Percentiles rank a stretch among this genome's conserved stretches.
These are phyloP conservation scores for Waitea zeae DNA, from an alignment of 1,284 basidiomycete genomes.

Conservation along the genomic window DNA sequence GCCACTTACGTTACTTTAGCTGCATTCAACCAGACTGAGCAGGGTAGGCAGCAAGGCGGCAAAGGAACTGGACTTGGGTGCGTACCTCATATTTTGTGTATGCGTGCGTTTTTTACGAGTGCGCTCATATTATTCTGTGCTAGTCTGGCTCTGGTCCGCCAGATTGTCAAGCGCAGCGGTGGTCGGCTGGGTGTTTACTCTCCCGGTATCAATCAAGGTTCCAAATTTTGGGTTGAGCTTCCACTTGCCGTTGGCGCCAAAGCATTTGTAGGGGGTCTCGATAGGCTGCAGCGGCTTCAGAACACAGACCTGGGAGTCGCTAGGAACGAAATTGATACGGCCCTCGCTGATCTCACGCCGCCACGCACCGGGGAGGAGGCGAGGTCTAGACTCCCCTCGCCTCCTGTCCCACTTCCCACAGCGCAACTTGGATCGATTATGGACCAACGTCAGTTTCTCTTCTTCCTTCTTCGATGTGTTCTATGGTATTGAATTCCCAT, in stretches of 20 bases:
- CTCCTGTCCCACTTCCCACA: too few species aligned
- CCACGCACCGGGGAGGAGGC: too few species aligned
- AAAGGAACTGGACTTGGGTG: not conserved
- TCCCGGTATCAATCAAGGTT: constrained; percentile 35
- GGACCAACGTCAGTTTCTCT: too few species aligned
- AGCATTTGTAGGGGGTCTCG: not conserved
- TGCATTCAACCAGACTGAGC: constrained; percentile 65
- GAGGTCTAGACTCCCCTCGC: too few species aligned
- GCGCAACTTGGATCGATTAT: too few species aligned
- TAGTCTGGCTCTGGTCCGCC: constrained; percentile 75
- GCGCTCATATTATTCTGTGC: too few species aligned
- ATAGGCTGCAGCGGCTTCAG: not conserved
- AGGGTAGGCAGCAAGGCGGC: constrained; percentile 50
- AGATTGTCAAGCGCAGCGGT: constrained; percentile 74
- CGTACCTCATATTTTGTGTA: too few species aligned
- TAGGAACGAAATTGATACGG: not conserved
- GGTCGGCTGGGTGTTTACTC: constrained; percentile 62
- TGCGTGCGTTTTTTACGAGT: too few species aligned
- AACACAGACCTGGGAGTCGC: not conserved
- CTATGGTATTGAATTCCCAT: too few species aligned
- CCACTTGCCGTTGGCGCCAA: constrained; percentile 9
- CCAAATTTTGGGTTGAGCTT: constrained; percentile 70
- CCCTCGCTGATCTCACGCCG: not conserved
- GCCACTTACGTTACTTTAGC: constrained; percentile 14
- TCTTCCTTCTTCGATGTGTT: too few species aligned